Base-by-base conservation (phyloP, 305 asterid genomes). In the Caryopteris hybrid region DNA sequence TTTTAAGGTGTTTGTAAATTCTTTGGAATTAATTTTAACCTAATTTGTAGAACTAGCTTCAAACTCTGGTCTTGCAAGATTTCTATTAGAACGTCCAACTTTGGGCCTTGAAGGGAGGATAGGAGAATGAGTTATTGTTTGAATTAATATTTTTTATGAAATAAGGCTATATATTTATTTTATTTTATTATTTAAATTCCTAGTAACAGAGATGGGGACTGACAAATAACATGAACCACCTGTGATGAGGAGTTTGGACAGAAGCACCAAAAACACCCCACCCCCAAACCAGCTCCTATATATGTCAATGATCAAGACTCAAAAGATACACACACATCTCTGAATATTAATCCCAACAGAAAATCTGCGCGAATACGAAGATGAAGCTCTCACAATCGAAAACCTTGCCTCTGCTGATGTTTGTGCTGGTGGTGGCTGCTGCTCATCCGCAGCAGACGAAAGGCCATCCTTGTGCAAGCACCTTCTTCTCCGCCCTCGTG, bases 401-500 rank as follows among this genome's bases (percentile, higher is more conserved):
- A 51, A 22, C 33, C 11, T 8, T 69, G 52, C 50, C 52, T 11
- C 46, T 57, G 16, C 38, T 82, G 65, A 59, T 90, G 29, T 16
- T 80, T 3, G 68, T 78, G 54, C 60, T 79, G 61, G 70, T 76
- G 55, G 52, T 68, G 56, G 60, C 68, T 36, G 54, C 78, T 38
- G 38, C 75, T 43, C 18, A 71, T 25, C 77, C 72, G 64, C 81
- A 68, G 46, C 81, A 78, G 71, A 75, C 82, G 65, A 45, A 64
- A 6, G 85, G 80, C 2, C 82, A 79, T 38, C 84, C 89, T 0
- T 94, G 99, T 43, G 84, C 88, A 3, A 83, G 84, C 85, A 91
- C 96, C 3, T 94, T 91, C 55, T 86, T 94, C 79, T 80, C 95
- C 0, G 84, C 98, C 9, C 89, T 94, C 0, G 86, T 94, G 55